These are phyloP conservation scores for Phytophthora aleatoria DNA, from an alignment of 352 stramenopile genomes.

Conservation along the genomic window DNA sequence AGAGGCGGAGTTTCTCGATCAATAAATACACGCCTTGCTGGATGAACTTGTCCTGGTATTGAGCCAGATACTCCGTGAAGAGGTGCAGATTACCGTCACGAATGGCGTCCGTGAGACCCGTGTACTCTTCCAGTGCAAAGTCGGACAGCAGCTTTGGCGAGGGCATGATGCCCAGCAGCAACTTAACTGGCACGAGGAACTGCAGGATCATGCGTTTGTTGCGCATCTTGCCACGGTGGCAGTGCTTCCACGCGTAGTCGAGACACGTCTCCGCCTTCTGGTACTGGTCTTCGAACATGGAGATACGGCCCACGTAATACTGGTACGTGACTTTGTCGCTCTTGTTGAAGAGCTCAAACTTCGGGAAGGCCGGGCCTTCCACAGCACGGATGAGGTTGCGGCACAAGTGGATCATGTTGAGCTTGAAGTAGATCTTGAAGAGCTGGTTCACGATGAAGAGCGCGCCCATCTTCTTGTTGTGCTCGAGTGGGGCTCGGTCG, in stretches of 20 bases:
- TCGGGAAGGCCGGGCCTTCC: slow-evolving; percentile 76
- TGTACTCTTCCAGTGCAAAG: slow-evolving; percentile 89
- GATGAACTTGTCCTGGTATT: slow-evolving; percentile 92
- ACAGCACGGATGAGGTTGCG: slow-evolving; percentile 93
- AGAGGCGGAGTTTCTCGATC: slow-evolving; percentile 95
- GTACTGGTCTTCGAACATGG: slow-evolving; percentile 98
- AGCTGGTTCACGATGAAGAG: slow-evolving; percentile 96
- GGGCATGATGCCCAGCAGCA: slow-evolving; percentile 93
- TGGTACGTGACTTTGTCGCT: slow-evolving; percentile 94
- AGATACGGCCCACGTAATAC: slow-evolving; percentile 95
- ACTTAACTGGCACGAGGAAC: slow-evolving; percentile 94
- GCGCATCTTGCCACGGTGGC: slow-evolving; percentile 73
- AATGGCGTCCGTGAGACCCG: slow-evolving; percentile 91
- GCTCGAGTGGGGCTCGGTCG: slow-evolving; percentile 70
- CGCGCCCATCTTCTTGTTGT: slow-evolving; percentile 88
- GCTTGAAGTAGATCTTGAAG: slow-evolving; percentile 97
- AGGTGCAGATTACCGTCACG: slow-evolving; percentile 90
- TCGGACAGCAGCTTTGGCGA: slow-evolving; percentile 90
- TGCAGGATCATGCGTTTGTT: slow-evolving; percentile 96
- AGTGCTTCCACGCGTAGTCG: slow-evolving; percentile 94
- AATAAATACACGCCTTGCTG: slow-evolving; percentile 95
- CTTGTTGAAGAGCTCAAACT: slow-evolving; percentile 84
- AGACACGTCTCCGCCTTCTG: slow-evolving; percentile 93
- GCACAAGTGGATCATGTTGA: slow-evolving; percentile 94
- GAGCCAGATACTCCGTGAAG: slow-evolving; percentile 92